Percentiles rank a stretch among this genome's conserved stretches.
These are phyloP conservation scores for Grosmannia clavigera DNA, from an alignment of 2,329 filamentous ascomycete species.

Conservation along the genomic window DNA sequence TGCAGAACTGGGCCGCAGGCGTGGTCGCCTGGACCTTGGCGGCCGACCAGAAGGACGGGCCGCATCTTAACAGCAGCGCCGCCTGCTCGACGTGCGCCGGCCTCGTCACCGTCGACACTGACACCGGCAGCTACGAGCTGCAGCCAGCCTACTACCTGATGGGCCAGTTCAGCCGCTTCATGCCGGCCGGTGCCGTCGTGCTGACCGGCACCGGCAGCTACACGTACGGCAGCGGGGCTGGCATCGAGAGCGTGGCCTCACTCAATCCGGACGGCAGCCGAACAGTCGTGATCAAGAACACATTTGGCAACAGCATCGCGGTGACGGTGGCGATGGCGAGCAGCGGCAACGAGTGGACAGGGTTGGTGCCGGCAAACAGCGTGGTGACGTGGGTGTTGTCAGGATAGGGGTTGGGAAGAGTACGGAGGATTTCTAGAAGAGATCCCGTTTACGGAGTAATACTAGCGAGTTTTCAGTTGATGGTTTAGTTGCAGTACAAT, in stretches of 20 bases:
- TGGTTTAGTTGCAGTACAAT: too few species aligned
- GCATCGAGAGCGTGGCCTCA: slow-evolving; percentile 32
- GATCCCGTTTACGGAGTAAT: too few species aligned
- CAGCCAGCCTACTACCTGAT: slow-evolving; percentile 41
- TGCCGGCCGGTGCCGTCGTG: slow-evolving; percentile 41
- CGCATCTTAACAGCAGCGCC: slow-evolving; percentile 26
- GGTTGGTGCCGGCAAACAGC: slow-evolving; percentile 21
- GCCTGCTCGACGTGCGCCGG: slow-evolving; percentile 32
- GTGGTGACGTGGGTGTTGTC: slow-evolving; percentile 28
- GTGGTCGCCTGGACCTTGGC: slow-evolving; percentile 32
- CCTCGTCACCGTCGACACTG: slow-evolving; percentile 42
- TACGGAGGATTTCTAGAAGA: too few species aligned
- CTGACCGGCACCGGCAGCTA: slow-evolving; percentile 32
- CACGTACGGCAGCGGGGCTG: slow-evolving; percentile 25
- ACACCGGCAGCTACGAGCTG: slow-evolving; percentile 25
- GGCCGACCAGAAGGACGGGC: slow-evolving; percentile 29
- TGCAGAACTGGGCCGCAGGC: slow-evolving; percentile 33
- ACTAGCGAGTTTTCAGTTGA: too few species aligned
- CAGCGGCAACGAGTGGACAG: slow-evolving; percentile 26
- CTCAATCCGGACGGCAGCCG: slow-evolving; percentile 32
- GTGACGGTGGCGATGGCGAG: slow-evolving; percentile 22
- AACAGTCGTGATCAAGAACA: slow-evolving; percentile 34
- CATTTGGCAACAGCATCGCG: slow-evolving; percentile 31
- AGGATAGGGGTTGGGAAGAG: background rate
- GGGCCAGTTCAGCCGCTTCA: slow-evolving; percentile 36